Evolutionary conservation across 2,329 filamentous ascomycete genomes (phyloP).

Genomic region (Apiospora malaysiana): DNA sequence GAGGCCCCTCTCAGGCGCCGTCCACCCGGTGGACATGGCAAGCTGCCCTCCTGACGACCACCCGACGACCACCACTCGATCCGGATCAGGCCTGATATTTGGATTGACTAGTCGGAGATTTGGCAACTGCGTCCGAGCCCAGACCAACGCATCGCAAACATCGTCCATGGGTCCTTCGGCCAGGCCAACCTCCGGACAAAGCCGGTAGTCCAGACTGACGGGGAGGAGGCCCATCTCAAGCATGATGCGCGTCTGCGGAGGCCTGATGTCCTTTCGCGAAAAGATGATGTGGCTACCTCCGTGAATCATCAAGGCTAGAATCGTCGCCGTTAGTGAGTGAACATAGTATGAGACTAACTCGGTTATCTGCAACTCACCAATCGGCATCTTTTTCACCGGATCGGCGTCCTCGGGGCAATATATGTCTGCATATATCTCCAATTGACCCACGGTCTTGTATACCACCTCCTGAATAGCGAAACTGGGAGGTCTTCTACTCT

Average conservation of each 20-base stretch:
- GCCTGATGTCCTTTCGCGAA: constrained; percentile 44
- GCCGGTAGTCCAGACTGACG: constrained; percentile 54
- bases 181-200: constrained; percentile 55
- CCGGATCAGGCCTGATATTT: constrained; percentile 30
- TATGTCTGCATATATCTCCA: constrained; percentile 39
- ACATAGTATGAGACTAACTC: too few species aligned
- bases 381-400: constrained; percentile 1
- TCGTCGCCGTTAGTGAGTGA: neutral
- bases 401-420: constrained; percentile 36
- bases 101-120: constrained; percentile 27
- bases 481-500: too few species aligned
- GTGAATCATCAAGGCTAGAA: constrained; percentile 51
- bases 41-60: constrained; percentile 56
- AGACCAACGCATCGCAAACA: constrained; percentile 48
- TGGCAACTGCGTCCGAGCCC: constrained; percentile 43
- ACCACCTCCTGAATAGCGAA: constrained; percentile 19
- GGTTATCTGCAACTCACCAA: constrained; percentile 10
- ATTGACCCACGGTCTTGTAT: constrained; percentile 30
- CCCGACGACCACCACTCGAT: constrained; percentile 47
- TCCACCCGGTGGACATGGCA: constrained; percentile 51
- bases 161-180: constrained; percentile 53
- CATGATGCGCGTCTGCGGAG: constrained; percentile 44
- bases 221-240: constrained; percentile 50
- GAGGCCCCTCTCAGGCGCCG: constrained; percentile 36
- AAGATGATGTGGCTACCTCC: constrained; percentile 50